phyloP scores from a whole-genome alignment of 495 filamentous ascomycete species.

The Lophium mytilinum region DNA sequence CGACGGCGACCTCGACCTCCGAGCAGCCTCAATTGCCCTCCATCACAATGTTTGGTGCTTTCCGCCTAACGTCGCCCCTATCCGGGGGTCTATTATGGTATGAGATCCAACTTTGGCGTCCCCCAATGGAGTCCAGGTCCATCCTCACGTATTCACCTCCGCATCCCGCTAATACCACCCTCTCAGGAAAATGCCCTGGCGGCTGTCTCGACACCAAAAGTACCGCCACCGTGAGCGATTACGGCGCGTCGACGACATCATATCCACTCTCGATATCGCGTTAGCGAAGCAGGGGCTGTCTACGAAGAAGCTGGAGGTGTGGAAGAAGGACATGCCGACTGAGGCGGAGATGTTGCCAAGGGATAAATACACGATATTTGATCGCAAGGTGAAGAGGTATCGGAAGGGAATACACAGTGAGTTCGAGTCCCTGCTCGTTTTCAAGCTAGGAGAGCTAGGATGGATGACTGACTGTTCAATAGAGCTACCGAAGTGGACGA shows the following conservation, averaged over 20 bases:
- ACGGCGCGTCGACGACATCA: constrained; percentile 73
- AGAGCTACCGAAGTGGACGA: constrained; percentile 95
- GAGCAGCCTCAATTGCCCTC: background rate
- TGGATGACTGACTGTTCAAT: constrained; percentile 11
- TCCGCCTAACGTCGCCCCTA: constrained; percentile 68
- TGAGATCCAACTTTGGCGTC: background rate
- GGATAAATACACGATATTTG: constrained; percentile 98
- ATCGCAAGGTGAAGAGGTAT: constrained; percentile 90
- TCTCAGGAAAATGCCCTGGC: constrained; percentile 93
- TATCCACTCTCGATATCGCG: constrained; percentile 67
- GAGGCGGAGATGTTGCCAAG: constrained; percentile 93
- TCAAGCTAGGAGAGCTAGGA: background rate
- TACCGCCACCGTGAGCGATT: constrained; percentile 80
- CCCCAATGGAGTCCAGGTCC: background rate
- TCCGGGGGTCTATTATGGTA: constrained; percentile 53
- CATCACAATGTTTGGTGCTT: constrained; percentile 64
- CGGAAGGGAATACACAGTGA: constrained; percentile 93
- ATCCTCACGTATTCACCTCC: background rate
- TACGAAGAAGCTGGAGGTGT: constrained; percentile 67
- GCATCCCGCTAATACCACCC: background rate
- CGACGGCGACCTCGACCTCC: background rate
- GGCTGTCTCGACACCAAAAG: constrained; percentile 85
- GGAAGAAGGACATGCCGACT: constrained; percentile 91
- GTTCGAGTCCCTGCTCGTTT: constrained; percentile 37
- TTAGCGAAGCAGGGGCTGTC: constrained; percentile 45